Evolutionary conservation across 768 basidiomycete species (phyloP), one percentile per base, ranked within the genome.

Genomic region (Gelatoporia subvermispora): DNA sequence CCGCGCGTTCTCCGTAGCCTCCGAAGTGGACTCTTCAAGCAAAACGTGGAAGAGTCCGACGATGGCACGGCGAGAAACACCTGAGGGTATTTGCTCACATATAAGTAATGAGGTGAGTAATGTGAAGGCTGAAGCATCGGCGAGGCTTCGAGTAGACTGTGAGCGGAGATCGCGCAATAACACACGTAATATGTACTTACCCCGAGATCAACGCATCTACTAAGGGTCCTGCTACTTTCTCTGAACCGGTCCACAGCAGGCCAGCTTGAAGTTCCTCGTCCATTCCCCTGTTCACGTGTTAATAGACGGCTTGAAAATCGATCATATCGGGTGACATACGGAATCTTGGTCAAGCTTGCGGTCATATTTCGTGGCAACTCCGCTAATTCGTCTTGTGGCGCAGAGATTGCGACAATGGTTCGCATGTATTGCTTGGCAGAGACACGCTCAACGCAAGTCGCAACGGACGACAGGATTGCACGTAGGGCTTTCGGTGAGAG

Each of bases 381-480:
- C 38, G 77, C 71, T 13, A 85, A 54, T 48, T 76, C 71, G 15
- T 78, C 69, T 64, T 92, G 87, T 8, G 80, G 66, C 18, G 76
- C 76, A 54, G 81, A 83, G 2, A 93, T 69, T 1, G 84, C 78
- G 20, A 90, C 67, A 0, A 80, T 62, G 1, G 88, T 79, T 38
- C 76, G 84, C 3, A 89, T 62, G 35, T 86, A 77, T 54, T 90
- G 85, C 18, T 72, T 69, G 1, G 77, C 68, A 1, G 73, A 67
- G 1, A 83, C 77, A 3, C 65, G 65, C 10, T 65, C 56, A 4
- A 78, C 79, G 56, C 75, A 77, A 17, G 67, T 65, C 3, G 77
- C 59, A 68, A 91, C 81, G 2, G 75, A 61, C 25, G 61, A 61
- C 8, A 90, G 51, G 17, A 92, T 75, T 2, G 75, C 72, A 48